phyloP scores from a whole-genome alignment of 768 basidiomycete genomes.

The Tylopilus sp. region DNA sequence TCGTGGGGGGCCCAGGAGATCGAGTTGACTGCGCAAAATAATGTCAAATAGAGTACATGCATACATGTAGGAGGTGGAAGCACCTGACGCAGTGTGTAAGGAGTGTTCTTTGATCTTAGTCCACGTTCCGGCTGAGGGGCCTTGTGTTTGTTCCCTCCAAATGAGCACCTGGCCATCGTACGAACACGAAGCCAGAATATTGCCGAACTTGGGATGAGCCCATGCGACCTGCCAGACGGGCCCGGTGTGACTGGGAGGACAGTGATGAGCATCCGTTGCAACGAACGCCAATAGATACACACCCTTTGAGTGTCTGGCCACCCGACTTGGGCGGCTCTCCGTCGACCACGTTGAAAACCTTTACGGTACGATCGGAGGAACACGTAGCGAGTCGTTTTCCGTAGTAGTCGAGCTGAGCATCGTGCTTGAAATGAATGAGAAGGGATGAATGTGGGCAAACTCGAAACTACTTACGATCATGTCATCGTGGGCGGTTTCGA shows the following conservation, averaged over 20 bases:
- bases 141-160: constrained; percentile 83
- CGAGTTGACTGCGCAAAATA: constrained; percentile 73
- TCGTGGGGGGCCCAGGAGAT: constrained; percentile 99
- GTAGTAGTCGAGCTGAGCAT: constrained; percentile 97
- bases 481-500: constrained; percentile 97
- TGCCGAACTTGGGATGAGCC: constrained; percentile 97
- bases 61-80: constrained; percentile 25
- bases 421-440: constrained; percentile 59
- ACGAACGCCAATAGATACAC: constrained; percentile 10
- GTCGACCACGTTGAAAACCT: constrained; percentile 91
- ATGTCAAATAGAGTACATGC: constrained; percentile 1
- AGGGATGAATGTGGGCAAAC: not conserved
- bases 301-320: constrained; percentile 83
- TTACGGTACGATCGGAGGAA: constrained; percentile 92
- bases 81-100: constrained; percentile 90
- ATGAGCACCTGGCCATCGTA: constrained; percentile 98
- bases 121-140: constrained; percentile 65
- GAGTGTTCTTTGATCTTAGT: constrained; percentile 94
- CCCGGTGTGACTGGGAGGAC: constrained; percentile 75
- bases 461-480: constrained; percentile 71
- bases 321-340: constrained; percentile 69
- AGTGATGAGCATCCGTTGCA: not conserved
- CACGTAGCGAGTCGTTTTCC: constrained; percentile 96
- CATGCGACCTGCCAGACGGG: constrained; percentile 98
- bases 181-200: constrained; percentile 96